Base-by-base conservation (phyloP, 805 yeast genomes). In the Candida boleticola region DNA sequence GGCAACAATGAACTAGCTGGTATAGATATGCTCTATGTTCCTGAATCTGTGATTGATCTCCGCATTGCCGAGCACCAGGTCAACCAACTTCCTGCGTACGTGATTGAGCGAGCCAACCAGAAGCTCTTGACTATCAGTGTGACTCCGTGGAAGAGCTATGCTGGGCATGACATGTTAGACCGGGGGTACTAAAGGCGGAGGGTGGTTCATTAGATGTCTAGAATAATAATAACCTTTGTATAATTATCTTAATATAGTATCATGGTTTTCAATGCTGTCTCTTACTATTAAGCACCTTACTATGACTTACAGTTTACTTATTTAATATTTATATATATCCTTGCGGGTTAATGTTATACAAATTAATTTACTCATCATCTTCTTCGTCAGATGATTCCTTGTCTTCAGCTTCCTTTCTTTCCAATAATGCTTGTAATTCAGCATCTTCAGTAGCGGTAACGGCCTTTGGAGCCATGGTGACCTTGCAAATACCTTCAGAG, bases 371-470 rank as follows among this genome's bases (percentile, higher is more conserved):
- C 37, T 58, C 54, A 22, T 68, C 73, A 26, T 78, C 83, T 46
- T 83, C 93, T 52, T 86, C 95, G 44, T 85, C 90, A 37, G 89
- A 84, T 45, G 86, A 89, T 56, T 83, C 83, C 62, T 83, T 81
- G 60, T 86, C 90, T 64, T 88, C 97, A 61, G 84, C 76, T 73
- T 89, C 97, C 63, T 89, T 87, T 62, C 87, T 80, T 71, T 92
- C 97, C 80, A 93, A 82, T 52, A 93, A 79, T 47, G 96, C 96
- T 68, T 89, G 96, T 60, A 93, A 80, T 71, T 90, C 97, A 46
- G 97, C 98, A 66, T 93, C 99, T 65, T 93, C 99, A 46, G 93
- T 87, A 47, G 96, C 98, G 43, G 97, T 89, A 52, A 93, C 98
- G 33, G 98, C 97, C 80, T 90, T 92, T 61, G 99, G 98, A 56